These are phyloP conservation scores for Colletotrichum trifolii DNA, from an alignment of 2,329 filamentous ascomycete species.

Conservation along the genomic window DNA sequence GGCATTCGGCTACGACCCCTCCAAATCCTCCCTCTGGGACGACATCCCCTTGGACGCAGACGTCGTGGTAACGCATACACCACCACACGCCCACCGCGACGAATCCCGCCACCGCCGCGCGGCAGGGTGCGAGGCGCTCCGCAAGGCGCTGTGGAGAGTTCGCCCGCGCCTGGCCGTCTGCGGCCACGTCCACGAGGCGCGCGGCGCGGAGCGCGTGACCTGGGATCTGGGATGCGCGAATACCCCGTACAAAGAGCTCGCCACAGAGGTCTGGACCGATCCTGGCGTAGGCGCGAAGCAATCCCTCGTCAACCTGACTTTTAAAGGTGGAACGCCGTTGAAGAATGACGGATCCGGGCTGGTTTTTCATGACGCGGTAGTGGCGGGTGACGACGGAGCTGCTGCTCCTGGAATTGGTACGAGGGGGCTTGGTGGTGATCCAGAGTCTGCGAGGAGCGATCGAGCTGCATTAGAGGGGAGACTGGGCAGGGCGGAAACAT, in stretches of 20 bases:
- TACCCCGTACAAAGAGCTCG: constrained; percentile 57
- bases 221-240: constrained; percentile 64
- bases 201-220: constrained; percentile 70
- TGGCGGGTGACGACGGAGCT: too few relatives aligned
- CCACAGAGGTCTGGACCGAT: constrained; percentile 66
- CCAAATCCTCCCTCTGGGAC: constrained; percentile 64
- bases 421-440: constrained; percentile 54
- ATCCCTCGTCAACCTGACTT: constrained; percentile 71
- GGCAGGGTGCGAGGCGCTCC: constrained; percentile 70
- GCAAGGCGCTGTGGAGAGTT: constrained; percentile 67
- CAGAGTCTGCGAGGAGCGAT: constrained; percentile 55
- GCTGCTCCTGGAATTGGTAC: constrained; percentile 43
- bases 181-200: constrained; percentile 77
- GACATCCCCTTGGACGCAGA: constrained; percentile 71
- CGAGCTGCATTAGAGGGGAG: constrained; percentile 52
- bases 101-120: constrained; percentile 49
- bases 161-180: constrained; percentile 74
- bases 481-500: constrained; percentile 72
- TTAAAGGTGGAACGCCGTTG: constrained; percentile 51
- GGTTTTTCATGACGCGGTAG: too few relatives aligned
- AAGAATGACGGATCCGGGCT: constrained; percentile 58
- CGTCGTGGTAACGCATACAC: constrained; percentile 78
- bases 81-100: constrained; percentile 71
- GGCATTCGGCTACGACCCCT: constrained; percentile 73
- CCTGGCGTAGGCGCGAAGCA: constrained; percentile 68